A percentile compares a stretch with the other conserved stretches of the same genome.
phyloP scores from a whole-genome alignment of 495 filamentous ascomycete genomes.

The Astrothelium macrocarpum region DNA sequence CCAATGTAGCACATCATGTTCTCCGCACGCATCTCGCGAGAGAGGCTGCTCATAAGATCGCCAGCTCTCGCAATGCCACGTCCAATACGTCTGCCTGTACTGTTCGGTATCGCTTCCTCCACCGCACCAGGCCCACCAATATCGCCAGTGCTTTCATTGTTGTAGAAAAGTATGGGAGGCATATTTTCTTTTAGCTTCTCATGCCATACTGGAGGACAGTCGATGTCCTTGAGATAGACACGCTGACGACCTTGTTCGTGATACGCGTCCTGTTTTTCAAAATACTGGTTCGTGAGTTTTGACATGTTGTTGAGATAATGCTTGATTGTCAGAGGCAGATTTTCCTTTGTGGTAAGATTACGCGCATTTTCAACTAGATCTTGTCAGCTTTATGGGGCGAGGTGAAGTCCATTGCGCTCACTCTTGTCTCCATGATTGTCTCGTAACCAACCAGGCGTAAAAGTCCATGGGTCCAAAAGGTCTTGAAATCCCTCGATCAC shows the following conservation, averaged over 20 bases:
- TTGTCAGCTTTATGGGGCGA: background rate
- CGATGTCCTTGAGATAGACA: constrained; percentile 91
- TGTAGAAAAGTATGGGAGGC: constrained; percentile 70
- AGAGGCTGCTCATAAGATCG: constrained; percentile 91
- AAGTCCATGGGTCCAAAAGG: constrained; percentile 59
- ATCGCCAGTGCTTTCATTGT: constrained; percentile 65
- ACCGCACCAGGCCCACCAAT: constrained; percentile 40
- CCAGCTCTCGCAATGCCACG: constrained; percentile 55
- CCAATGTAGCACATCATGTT: constrained; percentile 99
- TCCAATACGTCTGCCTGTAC: constrained; percentile 31
- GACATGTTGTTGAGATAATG: constrained; percentile 84
- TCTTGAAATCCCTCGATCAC: constrained; percentile 77
- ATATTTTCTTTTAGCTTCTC: constrained; percentile 66
- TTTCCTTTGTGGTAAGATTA: constrained; percentile 56
- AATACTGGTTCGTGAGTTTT: constrained; percentile 63
- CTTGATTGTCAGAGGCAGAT: constrained; percentile 69
- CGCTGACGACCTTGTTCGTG: constrained; percentile 64
- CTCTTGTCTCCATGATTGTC: constrained; percentile 62
- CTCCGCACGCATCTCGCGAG: constrained; percentile 72
- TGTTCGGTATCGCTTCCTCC: constrained; percentile 26
- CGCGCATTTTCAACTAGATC: constrained; percentile 54
- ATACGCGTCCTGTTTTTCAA: constrained; percentile 50
- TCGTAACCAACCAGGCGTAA: constrained; percentile 70
- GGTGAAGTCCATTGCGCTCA: constrained; percentile 30
- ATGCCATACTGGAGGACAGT: constrained; percentile 78